phyloP scores from a whole-genome alignment of 2,329 filamentous ascomycete species.

The Lecanicillium sp. region DNA sequence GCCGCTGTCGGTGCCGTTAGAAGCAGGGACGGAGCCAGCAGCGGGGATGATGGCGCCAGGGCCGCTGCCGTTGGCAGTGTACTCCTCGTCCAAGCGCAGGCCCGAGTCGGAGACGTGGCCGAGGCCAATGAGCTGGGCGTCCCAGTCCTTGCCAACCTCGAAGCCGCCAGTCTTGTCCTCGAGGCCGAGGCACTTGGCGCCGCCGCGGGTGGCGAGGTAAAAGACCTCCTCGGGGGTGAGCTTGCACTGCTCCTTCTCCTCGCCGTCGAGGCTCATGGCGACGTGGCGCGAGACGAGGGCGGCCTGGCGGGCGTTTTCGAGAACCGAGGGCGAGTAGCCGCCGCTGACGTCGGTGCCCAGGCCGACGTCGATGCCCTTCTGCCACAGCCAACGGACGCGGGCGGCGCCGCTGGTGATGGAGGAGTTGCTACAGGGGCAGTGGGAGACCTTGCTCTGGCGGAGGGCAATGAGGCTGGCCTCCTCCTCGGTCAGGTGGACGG shows the following conservation, averaged over 20 bases:
- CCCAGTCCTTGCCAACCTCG: conserved; percentile 80
- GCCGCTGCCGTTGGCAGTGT: conserved; percentile 6
- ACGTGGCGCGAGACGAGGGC: conserved; percentile 69
- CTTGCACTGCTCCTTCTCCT: conserved; percentile 45
- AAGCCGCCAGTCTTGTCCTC: conserved; percentile 68
- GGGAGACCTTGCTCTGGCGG: conserved; percentile 60
- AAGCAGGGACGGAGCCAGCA: conserved; percentile 11
- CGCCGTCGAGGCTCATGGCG: conserved; percentile 40
- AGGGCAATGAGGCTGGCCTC: conserved; percentile 59
- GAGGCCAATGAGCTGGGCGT: conserved; percentile 75
- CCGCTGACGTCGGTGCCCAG: conserved; percentile 88
- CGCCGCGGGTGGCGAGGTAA: conserved; percentile 81
- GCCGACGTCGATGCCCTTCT: conserved; percentile 69
- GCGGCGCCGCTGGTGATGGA: conserved; percentile 74
- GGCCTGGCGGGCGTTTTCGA: conserved; percentile 78
- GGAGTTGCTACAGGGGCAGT: conserved; percentile 84
- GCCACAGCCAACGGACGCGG: conserved; percentile 65
- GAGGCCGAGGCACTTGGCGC: conserved; percentile 73
- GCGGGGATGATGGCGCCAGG: neutral
- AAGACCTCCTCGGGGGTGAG: conserved; percentile 80
- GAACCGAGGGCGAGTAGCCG: conserved; percentile 73
- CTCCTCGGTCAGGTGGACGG: conserved; percentile 61
- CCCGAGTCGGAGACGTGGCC: conserved; percentile 38
- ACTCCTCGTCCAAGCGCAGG: conserved; percentile 15
- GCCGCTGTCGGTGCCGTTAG: conserved; percentile 33